Base-by-base conservation (phyloP, 805 yeast species). In the Yamadazyma paraphyllophila region DNA sequence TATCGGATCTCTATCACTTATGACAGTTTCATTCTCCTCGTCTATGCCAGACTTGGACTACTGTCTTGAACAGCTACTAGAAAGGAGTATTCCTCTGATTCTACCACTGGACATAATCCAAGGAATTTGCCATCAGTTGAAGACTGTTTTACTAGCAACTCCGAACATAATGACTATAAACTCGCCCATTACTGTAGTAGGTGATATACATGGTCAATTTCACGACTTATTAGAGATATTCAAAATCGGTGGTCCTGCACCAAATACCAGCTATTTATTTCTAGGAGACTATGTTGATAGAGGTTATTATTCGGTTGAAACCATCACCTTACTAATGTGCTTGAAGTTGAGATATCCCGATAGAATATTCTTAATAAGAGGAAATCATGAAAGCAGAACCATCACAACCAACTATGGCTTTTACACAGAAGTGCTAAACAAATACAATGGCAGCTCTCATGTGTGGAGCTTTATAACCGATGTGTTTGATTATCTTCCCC, bases 341-440 rank as follows among this genome's bases (percentile, higher is more conserved):
- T 68, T 94, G 52, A 92, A 91, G 62, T 74, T 95, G 48, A 76
- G 97, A 55, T 91, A 88, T 61, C 99, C 99, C 0, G 74, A 77
- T 24, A 71, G 99, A 37, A 83, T 94, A 2, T 82, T 80, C 55
- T 69, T 94, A 43, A 80, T 94, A 7, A 73, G 99, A 45, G 99
- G 99, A 10, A 94, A 94, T 61, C 99, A 94, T 63, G 99, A 94
- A 65, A 86, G 96, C 1, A 73, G 99, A 41, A 97, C 96, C 45
- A 92, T 94, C 56, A 95, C 99, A 5, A 96, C 96, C 53, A 88
- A 91, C 62, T 94, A 94, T 60, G 99, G 99, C 2, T 94, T 94
- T 60, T 94, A 94, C 61, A 82, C 97, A 0, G 99, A 94, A 66
- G 94, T 97, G 54, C 72, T 89, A 50, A 80, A 89, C 43, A 94